phyloP scores from a whole-genome alignment of 495 filamentous ascomycete species.

The Hypomontagnella submonticulosa region DNA sequence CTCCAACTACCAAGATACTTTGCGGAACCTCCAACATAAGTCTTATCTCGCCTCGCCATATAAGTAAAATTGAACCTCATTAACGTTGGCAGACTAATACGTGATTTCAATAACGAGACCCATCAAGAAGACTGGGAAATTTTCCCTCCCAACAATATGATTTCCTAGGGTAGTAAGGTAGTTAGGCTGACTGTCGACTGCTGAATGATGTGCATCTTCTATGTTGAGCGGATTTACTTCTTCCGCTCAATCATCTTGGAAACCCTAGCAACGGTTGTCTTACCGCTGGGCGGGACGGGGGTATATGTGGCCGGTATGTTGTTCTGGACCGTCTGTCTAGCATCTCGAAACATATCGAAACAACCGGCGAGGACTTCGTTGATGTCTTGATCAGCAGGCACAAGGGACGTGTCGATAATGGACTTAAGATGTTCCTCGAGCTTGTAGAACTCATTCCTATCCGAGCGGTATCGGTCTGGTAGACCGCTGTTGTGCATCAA shows the following conservation, averaged over 20 bases:
- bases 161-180: conserved; percentile 4
- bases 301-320: conserved; percentile 57
- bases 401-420: conserved; percentile 57
- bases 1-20: conserved; percentile 17
- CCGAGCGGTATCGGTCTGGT: conserved; percentile 59
- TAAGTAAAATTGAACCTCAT: conserved; percentile 6
- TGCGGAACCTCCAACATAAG: neutral
- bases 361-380: conserved; percentile 55
- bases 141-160: conserved; percentile 8
- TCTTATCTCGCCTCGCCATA: conserved; percentile 3
- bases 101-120: conserved; percentile 4
- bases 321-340: conserved; percentile 55
- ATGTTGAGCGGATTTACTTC: conserved; percentile 24
- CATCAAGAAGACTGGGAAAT: neutral
- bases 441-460: conserved; percentile 57
- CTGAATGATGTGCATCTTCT: conserved; percentile 3
- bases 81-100: conserved; percentile 24
- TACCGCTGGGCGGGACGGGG: conserved; percentile 15
- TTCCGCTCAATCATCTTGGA: conserved; percentile 26
- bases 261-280: conserved; percentile 3
- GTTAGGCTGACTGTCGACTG: neutral
- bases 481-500: conserved; percentile 64
- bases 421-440: conserved; percentile 60
- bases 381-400: conserved; percentile 50
- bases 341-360: conserved; percentile 52